Evolutionary conservation across 2,329 filamentous ascomycete species (phyloP), one percentile per base, ranked within the genome.

Genomic region (Xenoacremonium recifei): DNA sequence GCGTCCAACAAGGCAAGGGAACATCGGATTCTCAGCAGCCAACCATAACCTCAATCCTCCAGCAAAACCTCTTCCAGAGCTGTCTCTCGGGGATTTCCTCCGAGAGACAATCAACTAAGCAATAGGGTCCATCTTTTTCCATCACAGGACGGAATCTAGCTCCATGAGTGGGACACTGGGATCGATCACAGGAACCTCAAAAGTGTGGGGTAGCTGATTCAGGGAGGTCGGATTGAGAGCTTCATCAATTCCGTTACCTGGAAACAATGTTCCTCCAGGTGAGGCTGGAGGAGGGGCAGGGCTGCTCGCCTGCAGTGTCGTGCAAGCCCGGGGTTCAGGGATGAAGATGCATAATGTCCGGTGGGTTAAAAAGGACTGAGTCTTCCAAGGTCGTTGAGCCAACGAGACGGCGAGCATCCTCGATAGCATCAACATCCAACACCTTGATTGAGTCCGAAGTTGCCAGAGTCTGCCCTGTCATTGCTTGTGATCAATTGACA

Each of bases 231-330:
- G 30, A 23, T 11, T 18, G n/a, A 18, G 16, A 11, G 10, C 9
- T 21, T 21, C n/a, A 19, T 20, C 4, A 10, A 13, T n/a, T 21
- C 17, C 17, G 12, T n/a, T n/a, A 16, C 12, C 39, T 23, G 43
- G 43, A 42, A 42, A 45, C 31, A 25, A 21, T 39, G 32, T 45
- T 21, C 39, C 42, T 45, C n/a, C n/a, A n/a, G n/a, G n/a, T n/a
- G n/a, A n/a, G n/a, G n/a, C n/a, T n/a, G n/a, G n/a, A n/a, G n/a
- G n/a, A n/a, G n/a, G n/a, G n/a, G n/a, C n/a, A n/a, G n/a, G n/a
- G n/a, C n/a, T n/a, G n/a, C n/a, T n/a, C n/a, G n/a, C n/a, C n/a
- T n/a, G n/a, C n/a, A n/a, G n/a, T n/a, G n/a, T n/a, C n/a, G n/a
- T n/a, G n/a, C n/a, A n/a, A n/a, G n/a, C n/a, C n/a, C n/a, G n/a